Base-by-base conservation (phyloP, 345 rosid genomes). In the Noccaea bulbosa region DNA sequence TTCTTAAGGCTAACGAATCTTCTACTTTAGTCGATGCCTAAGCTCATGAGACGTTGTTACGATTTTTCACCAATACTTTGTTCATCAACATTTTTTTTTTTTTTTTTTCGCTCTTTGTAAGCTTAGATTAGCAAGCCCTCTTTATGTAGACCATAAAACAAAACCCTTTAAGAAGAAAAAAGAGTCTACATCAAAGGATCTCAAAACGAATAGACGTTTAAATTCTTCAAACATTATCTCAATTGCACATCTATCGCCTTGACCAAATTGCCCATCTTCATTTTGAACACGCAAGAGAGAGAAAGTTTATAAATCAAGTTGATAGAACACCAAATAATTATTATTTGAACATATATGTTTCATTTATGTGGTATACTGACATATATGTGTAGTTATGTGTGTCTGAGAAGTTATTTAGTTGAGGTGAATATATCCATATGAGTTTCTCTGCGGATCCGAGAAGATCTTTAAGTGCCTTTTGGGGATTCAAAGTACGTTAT, bases 401-500 rank as follows among this genome's bases (percentile, higher is more conserved):
- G 47, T 66, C 53, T 65, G 44, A 60, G 27, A 46, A 65, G 77
- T 71, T 81, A 76, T 77, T 65, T 79, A 80, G 71, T 55, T 79
- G 81, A 77, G 45, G 65, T 55, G 43, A 46, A 62, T 66, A 66
- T 49, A 38, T 47, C 34, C 40, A 27, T 15, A 53, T 10, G 53
- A 51, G 2, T 35, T 55, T 73, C 66, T 50, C 45, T 57, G 73
- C 73, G 65, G 84, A 90, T 86, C 87, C 81, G 80, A 83, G 77
- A 79, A 80, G 76, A 88, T 88, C 91, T 82, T 79, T 27, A 50
- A 55, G 78, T 63, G 89, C 84, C 86, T 90, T 74, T 74, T 56
- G 34, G 70, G 64, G 24, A 66, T 63, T 75, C 78, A 68, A 49
- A 78, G 77, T 81, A 90, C 88, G 85, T 79, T 80, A 81, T 79